These are phyloP conservation scores for Ormosia emarginata DNA, from an alignment of 306 rosid species.

Conservation along the genomic window DNA sequence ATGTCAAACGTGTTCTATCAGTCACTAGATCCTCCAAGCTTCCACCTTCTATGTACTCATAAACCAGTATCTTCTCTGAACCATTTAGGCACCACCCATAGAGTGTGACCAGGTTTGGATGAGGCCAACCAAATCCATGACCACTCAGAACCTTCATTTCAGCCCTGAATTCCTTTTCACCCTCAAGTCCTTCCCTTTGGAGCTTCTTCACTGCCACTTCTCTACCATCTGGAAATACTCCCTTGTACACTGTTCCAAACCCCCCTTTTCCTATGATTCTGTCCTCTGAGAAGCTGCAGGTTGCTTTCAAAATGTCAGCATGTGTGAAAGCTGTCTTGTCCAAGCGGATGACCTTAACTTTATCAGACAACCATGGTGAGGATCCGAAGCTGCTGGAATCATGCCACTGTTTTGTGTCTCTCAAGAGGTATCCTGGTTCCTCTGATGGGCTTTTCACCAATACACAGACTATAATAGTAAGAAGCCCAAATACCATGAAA, in stretches of 20 bases:
- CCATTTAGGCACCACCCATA: constrained; percentile 84
- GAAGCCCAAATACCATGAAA: constrained; percentile 47
- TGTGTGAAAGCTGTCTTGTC: constrained; percentile 81
- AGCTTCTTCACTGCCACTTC: constrained; percentile 91
- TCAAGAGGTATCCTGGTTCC: constrained; percentile 42
- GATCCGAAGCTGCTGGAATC: constrained; percentile 60
- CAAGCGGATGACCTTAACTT: constrained; percentile 71
- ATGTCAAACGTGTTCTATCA: constrained; percentile 48
- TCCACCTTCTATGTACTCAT: constrained; percentile 90
- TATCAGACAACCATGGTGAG: constrained; percentile 64
- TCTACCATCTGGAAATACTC: constrained; percentile 71
- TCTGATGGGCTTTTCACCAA: constrained; percentile 42
- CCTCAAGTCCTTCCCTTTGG: constrained; percentile 75
- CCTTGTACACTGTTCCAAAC: constrained; percentile 81
- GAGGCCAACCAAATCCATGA: constrained; percentile 83
- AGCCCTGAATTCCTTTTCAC: constrained; percentile 85
- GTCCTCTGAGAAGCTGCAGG: constrained; percentile 69
- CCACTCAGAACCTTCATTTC: constrained; percentile 91
- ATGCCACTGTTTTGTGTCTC: constrained; percentile 36
- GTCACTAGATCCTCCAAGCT: constrained; percentile 75
- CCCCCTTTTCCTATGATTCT: constrained; percentile 91
- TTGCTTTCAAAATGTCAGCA: constrained; percentile 77
- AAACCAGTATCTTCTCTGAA: constrained; percentile 64
- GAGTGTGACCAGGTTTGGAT: constrained; percentile 92
- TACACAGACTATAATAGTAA: constrained; percentile 45